Evolutionary conservation across 352 stramenopile species (phyloP).

Genomic region (Pythium sp.): DNA sequence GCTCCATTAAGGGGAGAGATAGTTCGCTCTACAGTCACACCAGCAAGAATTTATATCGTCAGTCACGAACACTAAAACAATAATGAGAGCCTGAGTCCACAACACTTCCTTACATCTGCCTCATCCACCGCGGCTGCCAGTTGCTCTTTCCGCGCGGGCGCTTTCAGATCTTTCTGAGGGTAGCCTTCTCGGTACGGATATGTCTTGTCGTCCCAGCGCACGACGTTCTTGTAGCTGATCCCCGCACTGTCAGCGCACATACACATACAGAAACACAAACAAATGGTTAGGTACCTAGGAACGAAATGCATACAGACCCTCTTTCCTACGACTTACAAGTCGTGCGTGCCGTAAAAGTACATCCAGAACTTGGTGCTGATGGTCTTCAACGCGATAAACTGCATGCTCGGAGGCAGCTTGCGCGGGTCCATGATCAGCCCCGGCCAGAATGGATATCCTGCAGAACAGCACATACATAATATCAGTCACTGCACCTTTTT

Average conservation of each 20-base stretch:
- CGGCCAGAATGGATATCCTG: constrained; percentile 16
- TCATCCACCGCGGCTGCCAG: constrained; percentile 6
- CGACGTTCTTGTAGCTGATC: constrained; percentile 11
- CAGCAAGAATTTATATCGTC: not conserved
- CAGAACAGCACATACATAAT: not conserved
- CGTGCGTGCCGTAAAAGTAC: constrained; percentile 19
- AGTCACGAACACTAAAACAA: not conserved
- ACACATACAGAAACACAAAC: not conserved
- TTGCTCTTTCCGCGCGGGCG: constrained; percentile 5
- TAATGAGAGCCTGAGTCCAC: not conserved
- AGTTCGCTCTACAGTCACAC: constrained; percentile 8
- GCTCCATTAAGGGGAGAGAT: constrained; percentile 10
- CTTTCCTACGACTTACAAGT: constrained; percentile 9
- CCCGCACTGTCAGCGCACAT: constrained; percentile 2
- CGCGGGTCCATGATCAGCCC: constrained; percentile 14
- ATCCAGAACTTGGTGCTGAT: constrained; percentile 13
- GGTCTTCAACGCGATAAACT: constrained; percentile 9
- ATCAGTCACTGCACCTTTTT: not conserved
- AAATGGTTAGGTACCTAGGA: not conserved
- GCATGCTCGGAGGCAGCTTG: constrained; percentile 13
- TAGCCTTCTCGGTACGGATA: constrained; percentile 15
- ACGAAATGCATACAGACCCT: not conserved
- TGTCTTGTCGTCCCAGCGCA: constrained; percentile 12
- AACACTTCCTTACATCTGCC: constrained; percentile 1
- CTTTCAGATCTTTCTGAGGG: constrained; percentile 11